phyloP scores from a whole-genome alignment of 495 filamentous ascomycete species.

The Pyrenula aspistea region DNA sequence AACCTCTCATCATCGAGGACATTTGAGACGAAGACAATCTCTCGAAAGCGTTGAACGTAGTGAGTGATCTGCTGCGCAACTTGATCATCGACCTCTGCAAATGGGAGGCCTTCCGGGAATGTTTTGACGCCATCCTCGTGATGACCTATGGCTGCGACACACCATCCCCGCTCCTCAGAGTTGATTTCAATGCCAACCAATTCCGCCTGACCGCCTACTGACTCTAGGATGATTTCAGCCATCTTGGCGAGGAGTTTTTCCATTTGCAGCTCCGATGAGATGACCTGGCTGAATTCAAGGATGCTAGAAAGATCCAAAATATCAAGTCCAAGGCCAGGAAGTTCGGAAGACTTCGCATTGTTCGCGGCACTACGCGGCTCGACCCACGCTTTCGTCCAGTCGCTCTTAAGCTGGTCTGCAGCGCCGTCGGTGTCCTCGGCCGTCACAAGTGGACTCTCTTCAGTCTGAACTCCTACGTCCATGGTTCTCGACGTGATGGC shows the following conservation, averaged over 20 bases:
- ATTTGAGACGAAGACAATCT: slow-evolving; percentile 74
- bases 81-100: slow-evolving; percentile 49
- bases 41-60: slow-evolving; percentile 73
- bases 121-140: slow-evolving; percentile 45
- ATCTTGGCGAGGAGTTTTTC: slow-evolving; percentile 78
- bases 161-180: slow-evolving; percentile 58
- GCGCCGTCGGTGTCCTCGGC: slow-evolving; percentile 2
- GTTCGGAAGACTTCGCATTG: slow-evolving; percentile 24
- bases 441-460: slow-evolving; percentile 15
- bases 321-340: slow-evolving; percentile 43
- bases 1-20: slow-evolving; percentile 78
- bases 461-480: slow-evolving; percentile 69
- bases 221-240: slow-evolving; percentile 81
- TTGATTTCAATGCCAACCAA: slow-evolving; percentile 69
- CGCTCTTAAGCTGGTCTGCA: slow-evolving; percentile 36
- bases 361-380: slow-evolving; percentile 42
- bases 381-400: slow-evolving; percentile 60
- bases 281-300: slow-evolving; percentile 76
- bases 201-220: slow-evolving; percentile 62
- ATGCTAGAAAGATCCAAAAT: slow-evolving; percentile 84
- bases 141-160: slow-evolving; percentile 65
- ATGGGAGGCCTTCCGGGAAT: slow-evolving; percentile 48
- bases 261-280: slow-evolving; percentile 78
- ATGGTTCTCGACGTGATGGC: slow-evolving; percentile 45
- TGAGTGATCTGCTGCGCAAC: slow-evolving; percentile 70